Percentiles rank a stretch among this genome's conserved stretches.
Evolutionary conservation across 2,329 filamentous ascomycete genomes (phyloP).

Genomic region (Aspergillus novoparasiticus): DNA sequence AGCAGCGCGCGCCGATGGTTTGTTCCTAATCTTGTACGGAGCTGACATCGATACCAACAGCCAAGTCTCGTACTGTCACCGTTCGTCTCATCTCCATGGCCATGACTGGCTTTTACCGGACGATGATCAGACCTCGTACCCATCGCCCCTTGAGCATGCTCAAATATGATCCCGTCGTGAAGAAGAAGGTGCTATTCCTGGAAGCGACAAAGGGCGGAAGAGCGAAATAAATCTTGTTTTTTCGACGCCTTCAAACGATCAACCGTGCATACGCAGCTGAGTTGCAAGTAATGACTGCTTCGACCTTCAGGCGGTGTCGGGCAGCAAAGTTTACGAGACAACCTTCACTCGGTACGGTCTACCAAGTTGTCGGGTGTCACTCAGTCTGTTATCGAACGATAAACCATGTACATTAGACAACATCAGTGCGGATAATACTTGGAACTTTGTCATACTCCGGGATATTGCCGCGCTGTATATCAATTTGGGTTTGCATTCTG

Average conservation of each 20-base stretch:
- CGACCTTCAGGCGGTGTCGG: not conserved
- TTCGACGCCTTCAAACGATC: not conserved
- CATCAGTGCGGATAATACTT: conserved; percentile 12
- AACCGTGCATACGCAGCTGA: not conserved
- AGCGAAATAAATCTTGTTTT: conserved; percentile 35
- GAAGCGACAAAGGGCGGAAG: conserved; percentile 82
- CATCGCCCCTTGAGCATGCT: conserved; percentile 91
- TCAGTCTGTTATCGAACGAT: conserved; percentile 14
- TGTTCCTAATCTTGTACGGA: not conserved
- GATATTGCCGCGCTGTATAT: conserved; percentile 18
- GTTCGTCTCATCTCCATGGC: conserved; percentile 98
- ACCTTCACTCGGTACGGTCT: not conserved
- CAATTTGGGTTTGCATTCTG: conserved; percentile 27
- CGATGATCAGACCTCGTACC: conserved; percentile 77
- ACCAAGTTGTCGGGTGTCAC: not conserved
- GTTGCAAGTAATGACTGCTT: not conserved
- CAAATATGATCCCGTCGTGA: conserved; percentile 98
- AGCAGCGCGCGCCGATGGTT: not conserved
- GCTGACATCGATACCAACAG: conserved; percentile 49
- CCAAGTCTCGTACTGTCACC: conserved; percentile 87
- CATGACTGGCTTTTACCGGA: conserved; percentile 97
- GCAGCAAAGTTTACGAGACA: not conserved
- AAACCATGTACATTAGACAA: conserved; percentile 29
- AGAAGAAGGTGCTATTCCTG: conserved; percentile 93
- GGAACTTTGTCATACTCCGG: conserved; percentile 1